Evolutionary conservation across 257 asterid genomes (phyloP).

Genomic region (Primulina eburnea): DNA sequence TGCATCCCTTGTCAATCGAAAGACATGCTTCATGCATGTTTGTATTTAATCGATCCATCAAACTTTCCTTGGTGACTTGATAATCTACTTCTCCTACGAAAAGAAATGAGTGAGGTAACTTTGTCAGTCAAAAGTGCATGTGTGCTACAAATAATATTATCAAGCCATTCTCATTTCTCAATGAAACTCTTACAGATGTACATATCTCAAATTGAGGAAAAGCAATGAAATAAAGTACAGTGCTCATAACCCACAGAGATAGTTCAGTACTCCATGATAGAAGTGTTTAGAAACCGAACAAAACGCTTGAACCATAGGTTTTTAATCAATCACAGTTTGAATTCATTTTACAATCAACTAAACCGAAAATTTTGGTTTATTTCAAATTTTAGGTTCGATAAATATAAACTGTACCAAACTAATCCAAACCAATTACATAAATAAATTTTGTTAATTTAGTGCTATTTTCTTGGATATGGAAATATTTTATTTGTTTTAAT

Average conservation of each 20-base stretch:
- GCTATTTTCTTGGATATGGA: too few relatives aligned
- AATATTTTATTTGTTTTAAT: too few relatives aligned
- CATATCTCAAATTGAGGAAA: conserved; percentile 7
- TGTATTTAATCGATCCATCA: conserved; percentile 71
- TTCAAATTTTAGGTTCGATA: too few relatives aligned
- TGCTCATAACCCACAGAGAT: background rate
- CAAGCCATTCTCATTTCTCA: background rate
- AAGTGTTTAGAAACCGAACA: too few relatives aligned
- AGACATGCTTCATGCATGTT: conserved; percentile 75
- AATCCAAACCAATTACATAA: too few relatives aligned
- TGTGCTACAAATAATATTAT: background rate
- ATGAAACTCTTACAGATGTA: conserved; percentile 4
- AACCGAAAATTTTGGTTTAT: too few relatives aligned
- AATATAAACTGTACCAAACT: too few relatives aligned
- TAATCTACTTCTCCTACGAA: conserved; percentile 56
- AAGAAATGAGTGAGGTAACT: background rate
- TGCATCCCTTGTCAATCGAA: conserved; percentile 58
- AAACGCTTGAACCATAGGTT: too few relatives aligned
- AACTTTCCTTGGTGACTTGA: conserved; percentile 67
- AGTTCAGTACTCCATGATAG: background rate
- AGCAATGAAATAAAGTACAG: background rate
- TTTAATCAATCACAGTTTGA: too few relatives aligned
- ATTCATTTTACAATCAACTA: too few relatives aligned
- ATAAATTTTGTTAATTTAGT: too few relatives aligned
- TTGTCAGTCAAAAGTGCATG: background rate